These are phyloP conservation scores for Bassia scoparia DNA, from an alignment of 148 eudicot genomes.

Conservation along the genomic window DNA sequence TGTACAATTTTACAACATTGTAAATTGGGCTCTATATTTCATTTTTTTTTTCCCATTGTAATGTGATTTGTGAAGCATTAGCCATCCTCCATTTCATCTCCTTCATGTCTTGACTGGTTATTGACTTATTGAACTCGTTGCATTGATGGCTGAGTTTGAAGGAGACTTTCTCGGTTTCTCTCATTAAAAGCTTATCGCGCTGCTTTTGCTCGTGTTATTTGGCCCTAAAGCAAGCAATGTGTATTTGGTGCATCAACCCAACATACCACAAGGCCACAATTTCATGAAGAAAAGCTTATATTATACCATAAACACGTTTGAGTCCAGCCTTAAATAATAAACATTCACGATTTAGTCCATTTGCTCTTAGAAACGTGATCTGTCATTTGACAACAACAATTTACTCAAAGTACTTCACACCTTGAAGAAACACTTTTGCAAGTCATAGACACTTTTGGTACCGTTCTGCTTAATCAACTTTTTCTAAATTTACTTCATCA, in stretches of 20 bases:
- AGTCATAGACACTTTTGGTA: not conserved
- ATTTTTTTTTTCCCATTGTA: not conserved
- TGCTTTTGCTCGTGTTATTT: not conserved
- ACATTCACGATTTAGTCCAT: too few relatives aligned
- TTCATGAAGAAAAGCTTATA: not conserved
- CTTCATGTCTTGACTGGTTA: not conserved
- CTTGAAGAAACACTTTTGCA: not conserved
- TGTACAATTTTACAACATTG: slow-evolving; percentile 1
- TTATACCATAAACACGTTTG: not conserved
- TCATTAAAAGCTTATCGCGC: not conserved
- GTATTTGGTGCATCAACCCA: not conserved
- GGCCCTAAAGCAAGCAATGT: not conserved
- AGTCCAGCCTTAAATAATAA: too few relatives aligned
- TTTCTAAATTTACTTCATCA: too few relatives aligned
- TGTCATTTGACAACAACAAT: not conserved
- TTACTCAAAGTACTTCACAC: not conserved
- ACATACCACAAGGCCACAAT: not conserved
- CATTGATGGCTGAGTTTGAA: slow-evolving; percentile 1
- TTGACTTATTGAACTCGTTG: not conserved
- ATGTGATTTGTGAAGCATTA: not conserved
- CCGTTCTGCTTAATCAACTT: too few relatives aligned
- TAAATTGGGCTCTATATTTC: not conserved
- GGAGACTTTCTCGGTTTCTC: not conserved
- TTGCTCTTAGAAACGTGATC: not conserved
- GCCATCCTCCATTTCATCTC: not conserved